Evolutionary conservation across 1,139 yeast genomes (phyloP), one percentile per base, ranked within the genome.

Genomic region (Yamadazyma spencermartinsiae): DNA sequence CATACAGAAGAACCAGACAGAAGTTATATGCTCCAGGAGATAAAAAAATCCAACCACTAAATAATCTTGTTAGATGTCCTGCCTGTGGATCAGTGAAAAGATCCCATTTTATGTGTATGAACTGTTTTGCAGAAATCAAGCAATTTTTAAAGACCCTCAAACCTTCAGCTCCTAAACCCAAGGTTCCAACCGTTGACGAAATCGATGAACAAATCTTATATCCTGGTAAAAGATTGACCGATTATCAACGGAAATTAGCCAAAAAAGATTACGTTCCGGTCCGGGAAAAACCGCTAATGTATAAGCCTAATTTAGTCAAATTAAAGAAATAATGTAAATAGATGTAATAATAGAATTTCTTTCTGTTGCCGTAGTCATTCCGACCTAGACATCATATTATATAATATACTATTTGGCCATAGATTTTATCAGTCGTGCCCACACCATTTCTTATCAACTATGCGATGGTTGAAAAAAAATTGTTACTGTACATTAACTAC

Each of bases 61-160:
- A 82, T 42, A 85, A 86, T 58, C 68, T 92, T 52, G 87, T 85
- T 47, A 78, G 95, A 58, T 92, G 98, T 61, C 96, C 98, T 4
- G 85, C 96, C 1, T 92, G 98, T 66, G 98, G 98, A 31, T 86
- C 86, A 47, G 85, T 80, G 51, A 90, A 90, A 65, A 75, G 97
- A 56, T 81, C 94, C 2, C 96, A 90, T 61, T 81, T 89, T 40
- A 74, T 90, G 60, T 90, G 98, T 64, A 88, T 88, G 95, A 79
- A 86, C 57, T 90, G 98, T 65, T 90, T 88, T 45, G 80, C 76
- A 29, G 92, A 88, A 58, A 85, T 90, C 54, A 82, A 79, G 58
- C 68, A 75, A 39, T 72, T 86, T 38, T 86, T 96, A 83, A 72
- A 71, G 53, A 58, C 53, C 17, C 30, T 49, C 3, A 48, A 52